Conservation (phyloP, 2,329 filamentous ascomycete species). For the Pyrenophora tritici-repentis region DNA sequence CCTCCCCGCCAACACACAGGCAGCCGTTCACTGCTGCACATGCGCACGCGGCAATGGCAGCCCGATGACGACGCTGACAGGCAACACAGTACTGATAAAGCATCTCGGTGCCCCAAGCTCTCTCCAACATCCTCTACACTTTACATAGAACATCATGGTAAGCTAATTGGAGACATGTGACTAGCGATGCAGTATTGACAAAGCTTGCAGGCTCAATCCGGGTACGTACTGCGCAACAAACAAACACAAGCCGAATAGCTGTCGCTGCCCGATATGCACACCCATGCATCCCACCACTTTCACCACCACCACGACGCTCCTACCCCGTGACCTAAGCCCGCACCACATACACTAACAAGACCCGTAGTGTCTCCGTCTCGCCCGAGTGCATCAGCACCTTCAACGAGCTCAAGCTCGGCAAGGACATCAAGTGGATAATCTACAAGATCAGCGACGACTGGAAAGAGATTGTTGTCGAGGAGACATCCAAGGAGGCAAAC, state of each 20-base stretch:
- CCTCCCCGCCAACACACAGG: conserved; percentile 21
- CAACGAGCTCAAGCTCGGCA: conserved; percentile 83
- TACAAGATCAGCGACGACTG: conserved; percentile 85
- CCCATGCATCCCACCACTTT: conserved; percentile 10
- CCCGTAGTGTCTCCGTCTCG: conserved; percentile 68
- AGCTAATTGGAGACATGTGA: conserved; percentile 15
- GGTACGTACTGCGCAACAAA: conserved; percentile 44
- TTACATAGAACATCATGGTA: conserved; percentile 44
- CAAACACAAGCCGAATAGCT: conserved; percentile 18
- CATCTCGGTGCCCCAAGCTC: conserved; percentile 28
- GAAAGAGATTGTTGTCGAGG: conserved; percentile 81
- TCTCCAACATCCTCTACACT: conserved; percentile 23
- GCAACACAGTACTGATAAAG: conserved; percentile 44
- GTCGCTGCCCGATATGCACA: conserved; percentile 14
- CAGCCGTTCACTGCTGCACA: conserved; percentile 17
- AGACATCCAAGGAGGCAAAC: conserved; percentile 68
- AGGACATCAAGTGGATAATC: conserved; percentile 81
- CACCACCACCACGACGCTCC: conserved; percentile 5
- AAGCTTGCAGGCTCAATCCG: conserved; percentile 48
- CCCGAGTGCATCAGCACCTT: conserved; percentile 71
- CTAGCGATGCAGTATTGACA: conserved; percentile 21
- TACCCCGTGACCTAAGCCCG: conserved; percentile 2
- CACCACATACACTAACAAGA: conserved; percentile 19
- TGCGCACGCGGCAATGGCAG: conserved; percentile 19
- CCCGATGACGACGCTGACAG: conserved; percentile 48